These are phyloP conservation scores for Fomitopsis schrenkii DNA, from an alignment of 1,284 basidiomycete genomes.

Conservation along the genomic window DNA sequence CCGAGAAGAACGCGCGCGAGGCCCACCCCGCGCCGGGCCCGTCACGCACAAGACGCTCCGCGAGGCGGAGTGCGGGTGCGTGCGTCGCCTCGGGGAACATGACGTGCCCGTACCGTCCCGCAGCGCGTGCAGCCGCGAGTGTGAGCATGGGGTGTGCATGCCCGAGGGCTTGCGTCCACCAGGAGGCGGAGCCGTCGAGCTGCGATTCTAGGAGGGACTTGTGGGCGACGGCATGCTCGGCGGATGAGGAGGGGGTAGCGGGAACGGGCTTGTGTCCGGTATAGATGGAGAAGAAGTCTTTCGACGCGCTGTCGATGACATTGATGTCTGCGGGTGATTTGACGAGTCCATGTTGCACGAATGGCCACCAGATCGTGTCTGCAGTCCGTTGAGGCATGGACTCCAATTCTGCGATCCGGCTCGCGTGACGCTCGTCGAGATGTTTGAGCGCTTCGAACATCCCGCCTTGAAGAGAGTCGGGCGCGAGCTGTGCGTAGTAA, in stretches of 20 bases:
- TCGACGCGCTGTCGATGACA: constrained; percentile 88
- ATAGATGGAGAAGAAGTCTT: constrained; percentile 82
- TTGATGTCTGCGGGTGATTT: constrained; percentile 72
- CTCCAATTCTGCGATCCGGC: constrained; percentile 65
- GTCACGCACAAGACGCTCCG: constrained; percentile 62
- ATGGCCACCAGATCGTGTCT: constrained; percentile 93
- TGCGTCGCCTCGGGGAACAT: constrained; percentile 92
- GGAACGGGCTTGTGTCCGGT: constrained; percentile 28
- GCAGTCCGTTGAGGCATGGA: constrained; percentile 79
- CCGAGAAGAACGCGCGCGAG: constrained; percentile 86
- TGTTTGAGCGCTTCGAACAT: constrained; percentile 53
- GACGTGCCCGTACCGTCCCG: constrained; percentile 95
- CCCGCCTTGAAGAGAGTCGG: constrained; percentile 29
- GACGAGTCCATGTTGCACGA: constrained; percentile 86
- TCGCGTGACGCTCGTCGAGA: constrained; percentile 62
- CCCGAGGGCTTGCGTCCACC: constrained; percentile 97
- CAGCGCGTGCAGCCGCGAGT: constrained; percentile 84
- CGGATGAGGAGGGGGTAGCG: not conserved
- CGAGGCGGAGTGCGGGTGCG: constrained; percentile 77
- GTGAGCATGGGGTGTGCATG: constrained; percentile 79
- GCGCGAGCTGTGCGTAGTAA: constrained; percentile 64
- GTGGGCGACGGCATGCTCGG: not conserved
- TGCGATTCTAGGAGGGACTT: constrained; percentile 61
- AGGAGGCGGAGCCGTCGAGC: constrained; percentile 92
- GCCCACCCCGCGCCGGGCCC: constrained; percentile 91